Evolutionary conservation across 441 rosid species (phyloP), one percentile per base, ranked within the genome.

Genomic region (Eruca vesicaria): DNA sequence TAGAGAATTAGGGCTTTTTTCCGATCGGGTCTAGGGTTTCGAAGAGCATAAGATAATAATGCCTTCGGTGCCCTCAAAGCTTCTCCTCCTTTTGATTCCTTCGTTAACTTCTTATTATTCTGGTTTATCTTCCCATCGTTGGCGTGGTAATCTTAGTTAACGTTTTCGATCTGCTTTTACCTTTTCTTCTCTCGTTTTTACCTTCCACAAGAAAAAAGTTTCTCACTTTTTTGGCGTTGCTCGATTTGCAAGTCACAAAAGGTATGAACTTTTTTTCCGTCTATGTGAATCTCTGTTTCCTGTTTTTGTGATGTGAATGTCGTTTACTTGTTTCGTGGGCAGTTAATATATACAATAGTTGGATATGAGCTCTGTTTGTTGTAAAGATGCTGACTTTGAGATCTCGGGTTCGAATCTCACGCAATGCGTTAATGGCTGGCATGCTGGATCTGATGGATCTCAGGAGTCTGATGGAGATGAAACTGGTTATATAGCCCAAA

Each of bases 91-190:
- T 70, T n/a, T n/a, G n/a, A n/a, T n/a, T n/a, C n/a, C n/a, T n/a
- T 85, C 87, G 72, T 67, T 88, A 81, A 80, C 82, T 26, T 82
- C 79, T 48, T 84, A 80, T 77, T 84, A 84, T 68, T 81, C 88
- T 66, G 89, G 93, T 69, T 86, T 83, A 64, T 80, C 76, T 68
- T 89, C 91, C 9, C 85, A 91, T 83, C 97, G 97, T 83, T 86
- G 97, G 81, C 97, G 97, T 85, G 95, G 92, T 86, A 91, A 88
- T 84, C 94, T 90, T 84, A 90, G 97, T 89, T 93, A 88, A 87
- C 91, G 9, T 16, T 76, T 71, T 53, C 60, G 26, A 31, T 31
- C 33, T 19, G 56, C 18, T 31, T 57, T 31, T n/a, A n/a, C n/a
- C n/a, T n/a, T n/a, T n/a, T n/a, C n/a, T n/a, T n/a, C n/a, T n/a